Evolutionary conservation across 768 basidiomycete species (phyloP), one percentile per base, ranked within the genome.

Genomic region (Tremella yokohamensis): DNA sequence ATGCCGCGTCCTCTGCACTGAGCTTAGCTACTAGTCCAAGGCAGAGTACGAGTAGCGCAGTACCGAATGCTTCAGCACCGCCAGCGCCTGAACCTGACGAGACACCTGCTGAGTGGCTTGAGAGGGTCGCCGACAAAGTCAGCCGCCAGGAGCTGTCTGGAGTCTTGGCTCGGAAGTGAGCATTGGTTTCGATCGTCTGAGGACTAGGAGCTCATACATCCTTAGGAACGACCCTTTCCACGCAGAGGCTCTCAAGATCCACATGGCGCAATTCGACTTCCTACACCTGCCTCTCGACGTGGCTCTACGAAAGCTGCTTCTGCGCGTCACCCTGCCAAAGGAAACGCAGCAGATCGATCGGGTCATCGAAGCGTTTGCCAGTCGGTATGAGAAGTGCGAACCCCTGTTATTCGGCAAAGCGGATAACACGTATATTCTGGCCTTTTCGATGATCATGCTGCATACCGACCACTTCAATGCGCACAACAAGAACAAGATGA

Each of bases 331-430:
- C 39, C 82, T 99, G 24, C 96, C 96, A 2, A 82, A 86, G 55
- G 96, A 99, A 80, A 97, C 96, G 1, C 96, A 99, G 74, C 94
- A 98, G 76, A 99, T 99, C 58, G 96, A 99, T 77, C 83, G 96
- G 57, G 90, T 97, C 49, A 90, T 99, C 69, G 92, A 98, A 77
- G 89, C 90, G 0, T 99, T 99, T 77, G 89, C 94, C 4, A 81
- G 80, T 44, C 83, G 88, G 59, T 99, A 96, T 76, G 78, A 85
- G 58, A 79, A 82, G 48, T 91, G 90, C 74, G 94, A 98, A 72
- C 86, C 87, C 49, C 82, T 80, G 40, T 74, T 97, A 40, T 93
- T 69, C 79, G 79, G 12, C 84, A 86, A 16, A 45, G 8, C 34
- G 93, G 92, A 96, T 70, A 87, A 94, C 67, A 88, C 94, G 11